phyloP scores from a whole-genome alignment of 164 flowering plant genomes.

The Aristolochia fimbriata region DNA sequence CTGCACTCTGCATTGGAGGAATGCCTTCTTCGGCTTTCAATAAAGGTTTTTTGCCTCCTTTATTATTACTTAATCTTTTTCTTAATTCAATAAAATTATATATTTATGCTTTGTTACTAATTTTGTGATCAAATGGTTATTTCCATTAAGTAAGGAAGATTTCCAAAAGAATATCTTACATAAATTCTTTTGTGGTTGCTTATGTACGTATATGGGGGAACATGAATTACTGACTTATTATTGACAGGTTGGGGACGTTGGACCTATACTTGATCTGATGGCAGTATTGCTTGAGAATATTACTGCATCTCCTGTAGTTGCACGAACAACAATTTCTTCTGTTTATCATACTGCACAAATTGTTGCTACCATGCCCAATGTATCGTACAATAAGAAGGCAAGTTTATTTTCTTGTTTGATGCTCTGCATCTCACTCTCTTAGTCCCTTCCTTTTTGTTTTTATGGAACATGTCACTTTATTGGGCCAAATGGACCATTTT shows the following conservation, averaged over 20 bases:
- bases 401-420: slow-evolving; percentile 9
- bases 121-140: too few relatives aligned
- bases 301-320: slow-evolving; percentile 29
- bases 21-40: slow-evolving; percentile 54
- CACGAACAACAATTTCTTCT: slow-evolving; percentile 60
- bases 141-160: not conserved
- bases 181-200: not conserved
- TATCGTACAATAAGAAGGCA: slow-evolving; percentile 64
- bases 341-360: slow-evolving; percentile 57
- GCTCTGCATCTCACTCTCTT: too few relatives aligned
- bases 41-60: slow-evolving; percentile 38
- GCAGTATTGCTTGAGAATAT: slow-evolving; percentile 70
- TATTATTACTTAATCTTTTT: not conserved
- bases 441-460: too few relatives aligned
- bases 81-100: too few relatives aligned
- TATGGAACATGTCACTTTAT: too few relatives aligned
- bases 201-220: not conserved
- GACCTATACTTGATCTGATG: slow-evolving; percentile 84
- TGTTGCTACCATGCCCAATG: slow-evolving; percentile 49
- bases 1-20: slow-evolving; percentile 59
- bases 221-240: slow-evolving; percentile 3
- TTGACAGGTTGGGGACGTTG: slow-evolving; percentile 77
- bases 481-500: too few relatives aligned
- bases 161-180: not conserved
- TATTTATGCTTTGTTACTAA: too few relatives aligned